A percentile compares a stretch with the other conserved stretches of the same genome.
These are phyloP conservation scores for Yarrowia hollandica DNA, from an alignment of 805 yeast species.

Conservation along the genomic window DNA sequence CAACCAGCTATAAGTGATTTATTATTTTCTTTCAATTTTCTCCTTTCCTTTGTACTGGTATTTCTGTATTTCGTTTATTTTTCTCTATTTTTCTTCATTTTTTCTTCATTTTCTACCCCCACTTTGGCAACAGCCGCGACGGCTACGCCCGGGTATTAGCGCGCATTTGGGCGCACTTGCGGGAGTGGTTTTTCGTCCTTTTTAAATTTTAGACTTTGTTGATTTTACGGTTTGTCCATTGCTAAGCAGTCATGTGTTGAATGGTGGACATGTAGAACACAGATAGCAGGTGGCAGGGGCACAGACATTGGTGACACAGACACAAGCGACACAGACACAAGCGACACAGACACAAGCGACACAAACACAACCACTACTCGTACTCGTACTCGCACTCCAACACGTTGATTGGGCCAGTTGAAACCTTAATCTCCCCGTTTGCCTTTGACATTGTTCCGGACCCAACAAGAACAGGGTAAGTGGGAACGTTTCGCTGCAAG, in stretches of 20 bases:
- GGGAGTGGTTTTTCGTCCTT: no score
- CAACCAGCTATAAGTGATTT: not conserved
- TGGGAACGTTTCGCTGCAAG: constrained; percentile 16
- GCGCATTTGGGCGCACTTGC: not conserved
- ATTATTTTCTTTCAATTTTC: not conserved
- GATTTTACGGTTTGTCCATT: not conserved
- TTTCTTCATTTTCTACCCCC: not conserved
- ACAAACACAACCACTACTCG: not conserved
- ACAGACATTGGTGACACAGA: no score
- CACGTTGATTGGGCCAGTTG: not conserved
- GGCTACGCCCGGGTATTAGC: constrained; percentile 27
- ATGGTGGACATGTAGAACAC: no score
- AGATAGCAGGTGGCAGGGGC: no score
- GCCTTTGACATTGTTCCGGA: constrained; percentile 20
- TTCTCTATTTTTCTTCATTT: no score
- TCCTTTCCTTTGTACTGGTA: no score
- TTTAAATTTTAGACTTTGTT: not conserved
- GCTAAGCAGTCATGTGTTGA: constrained; percentile 6
- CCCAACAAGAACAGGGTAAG: constrained; percentile 28
- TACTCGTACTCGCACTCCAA: no score
- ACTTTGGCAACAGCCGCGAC: not conserved
- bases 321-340: no score
- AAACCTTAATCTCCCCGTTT: not conserved
- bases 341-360: no score
- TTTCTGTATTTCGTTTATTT: not conserved